Conservation (phyloP, 176 grass and related monocot species). For the Oryza rufipogon region DNA sequence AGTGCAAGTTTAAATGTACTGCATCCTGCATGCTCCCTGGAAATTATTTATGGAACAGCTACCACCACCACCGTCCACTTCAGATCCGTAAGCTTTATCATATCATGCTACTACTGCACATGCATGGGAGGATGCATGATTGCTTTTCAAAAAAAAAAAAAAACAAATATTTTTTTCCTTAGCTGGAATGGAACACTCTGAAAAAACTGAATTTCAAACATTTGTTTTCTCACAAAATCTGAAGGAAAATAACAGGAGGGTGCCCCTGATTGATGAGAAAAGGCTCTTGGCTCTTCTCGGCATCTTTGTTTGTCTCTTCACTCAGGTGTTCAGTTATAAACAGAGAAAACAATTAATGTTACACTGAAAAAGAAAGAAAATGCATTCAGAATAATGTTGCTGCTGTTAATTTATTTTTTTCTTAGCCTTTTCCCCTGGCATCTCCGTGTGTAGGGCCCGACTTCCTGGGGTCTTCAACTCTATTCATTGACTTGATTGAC, state of each 20-base stretch:
- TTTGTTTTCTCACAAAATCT: too few species aligned
- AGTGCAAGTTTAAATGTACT: conserved; percentile 40
- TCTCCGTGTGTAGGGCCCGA: not conserved
- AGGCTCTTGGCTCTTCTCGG: not conserved
- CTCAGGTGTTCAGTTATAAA: not conserved
- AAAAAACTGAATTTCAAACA: too few species aligned
- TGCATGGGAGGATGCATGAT: conserved; percentile 6
- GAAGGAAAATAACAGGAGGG: not conserved
- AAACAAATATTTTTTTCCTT: not conserved
- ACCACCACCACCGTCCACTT: conserved; percentile 37
- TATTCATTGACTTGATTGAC: conserved; percentile 30
- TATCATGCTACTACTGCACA: not conserved
- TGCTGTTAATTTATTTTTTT: not conserved
- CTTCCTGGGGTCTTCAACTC: not conserved
- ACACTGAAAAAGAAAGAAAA: not conserved
- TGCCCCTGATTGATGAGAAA: not conserved
- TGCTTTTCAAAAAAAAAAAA: not conserved
- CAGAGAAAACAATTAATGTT: not conserved
- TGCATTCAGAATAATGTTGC: not conserved
- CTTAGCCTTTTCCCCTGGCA: not conserved
- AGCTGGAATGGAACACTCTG: not conserved
- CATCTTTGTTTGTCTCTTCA: not conserved
- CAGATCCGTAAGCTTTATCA: not conserved
- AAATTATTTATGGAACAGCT: conserved; percentile 39
- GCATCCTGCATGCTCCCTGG: conserved; percentile 5